Percentiles rank a stretch among this genome's conserved stretches.
phyloP scores from a whole-genome alignment of 306 rosid genomes.

The Cucumis melo region DNA sequence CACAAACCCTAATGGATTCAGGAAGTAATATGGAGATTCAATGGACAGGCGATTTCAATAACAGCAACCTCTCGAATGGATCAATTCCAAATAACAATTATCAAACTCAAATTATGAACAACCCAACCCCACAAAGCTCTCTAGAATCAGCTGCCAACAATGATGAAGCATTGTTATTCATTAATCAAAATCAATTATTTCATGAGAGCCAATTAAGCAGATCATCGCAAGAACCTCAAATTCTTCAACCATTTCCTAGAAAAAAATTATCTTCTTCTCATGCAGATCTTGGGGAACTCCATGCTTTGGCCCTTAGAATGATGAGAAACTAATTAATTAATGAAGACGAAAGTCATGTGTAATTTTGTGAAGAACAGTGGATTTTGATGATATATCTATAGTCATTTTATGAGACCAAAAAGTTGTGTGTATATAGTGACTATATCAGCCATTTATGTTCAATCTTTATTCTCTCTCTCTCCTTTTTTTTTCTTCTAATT shows the following conservation, averaged over 20 bases:
- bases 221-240: conserved; percentile 19
- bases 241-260: conserved; percentile 28
- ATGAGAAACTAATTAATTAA: conserved; percentile 41
- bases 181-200: conserved; percentile 2
- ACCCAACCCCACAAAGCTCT: conserved; percentile 77
- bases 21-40: conserved; percentile 33
- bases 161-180: conserved; percentile 20
- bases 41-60: conserved; percentile 22
- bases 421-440: too few species aligned
- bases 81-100: conserved; percentile 15
- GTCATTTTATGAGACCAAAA: too few species aligned
- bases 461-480: too few species aligned
- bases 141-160: conserved; percentile 53
- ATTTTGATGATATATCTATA: not conserved
- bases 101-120: conserved; percentile 29
- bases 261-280: conserved; percentile 21
- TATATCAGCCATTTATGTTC: too few species aligned
- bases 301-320: conserved; percentile 83
- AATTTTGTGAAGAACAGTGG: not conserved
- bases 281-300: conserved; percentile 75
- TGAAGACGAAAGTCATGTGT: not conserved
- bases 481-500: too few species aligned
- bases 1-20: conserved; percentile 40
- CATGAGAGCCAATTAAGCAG: conserved; percentile 37
- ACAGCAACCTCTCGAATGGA: conserved; percentile 12